Conservation (phyloP, 257 asterid genomes). For the Solanum paucissectum region DNA sequence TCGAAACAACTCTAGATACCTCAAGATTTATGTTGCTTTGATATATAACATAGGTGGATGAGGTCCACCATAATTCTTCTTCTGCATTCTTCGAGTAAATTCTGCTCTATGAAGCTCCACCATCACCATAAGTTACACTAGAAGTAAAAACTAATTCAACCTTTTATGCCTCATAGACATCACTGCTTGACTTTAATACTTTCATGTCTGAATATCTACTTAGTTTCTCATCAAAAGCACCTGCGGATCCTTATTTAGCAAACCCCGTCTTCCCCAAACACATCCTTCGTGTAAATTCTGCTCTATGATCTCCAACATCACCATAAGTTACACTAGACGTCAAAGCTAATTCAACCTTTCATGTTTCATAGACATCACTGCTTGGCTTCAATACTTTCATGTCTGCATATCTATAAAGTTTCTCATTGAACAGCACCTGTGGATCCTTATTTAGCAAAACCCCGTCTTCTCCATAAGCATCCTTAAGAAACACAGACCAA, state of each 20-base stretch:
- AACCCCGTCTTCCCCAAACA: constrained; percentile 58
- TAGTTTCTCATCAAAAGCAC: constrained; percentile 57
- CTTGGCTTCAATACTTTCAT: constrained; percentile 32
- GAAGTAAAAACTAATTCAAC: not conserved
- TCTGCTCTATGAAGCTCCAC: not conserved
- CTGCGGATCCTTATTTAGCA: constrained; percentile 62
- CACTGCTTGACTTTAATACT: constrained; percentile 19
- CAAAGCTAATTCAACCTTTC: not conserved
- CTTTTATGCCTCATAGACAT: not conserved
- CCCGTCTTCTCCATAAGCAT: constrained; percentile 72
- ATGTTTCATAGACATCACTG: not conserved
- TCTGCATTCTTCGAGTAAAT: not conserved
- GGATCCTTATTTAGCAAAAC: constrained; percentile 61
- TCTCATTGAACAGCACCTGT: constrained; percentile 58
- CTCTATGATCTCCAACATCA: not conserved
- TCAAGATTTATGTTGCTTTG: not conserved
- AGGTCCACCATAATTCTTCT: not conserved
- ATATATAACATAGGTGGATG: not conserved
- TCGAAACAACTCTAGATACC: not conserved
- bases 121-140: not conserved
- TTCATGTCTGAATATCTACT: constrained; percentile 50
- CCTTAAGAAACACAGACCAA: constrained; percentile 90
- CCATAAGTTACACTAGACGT: not conserved
- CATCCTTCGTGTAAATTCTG: constrained; percentile 27
- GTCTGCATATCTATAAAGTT: constrained; percentile 51